Conservation (phyloP, 306 rosid genomes). For the Delonix regia region DNA sequence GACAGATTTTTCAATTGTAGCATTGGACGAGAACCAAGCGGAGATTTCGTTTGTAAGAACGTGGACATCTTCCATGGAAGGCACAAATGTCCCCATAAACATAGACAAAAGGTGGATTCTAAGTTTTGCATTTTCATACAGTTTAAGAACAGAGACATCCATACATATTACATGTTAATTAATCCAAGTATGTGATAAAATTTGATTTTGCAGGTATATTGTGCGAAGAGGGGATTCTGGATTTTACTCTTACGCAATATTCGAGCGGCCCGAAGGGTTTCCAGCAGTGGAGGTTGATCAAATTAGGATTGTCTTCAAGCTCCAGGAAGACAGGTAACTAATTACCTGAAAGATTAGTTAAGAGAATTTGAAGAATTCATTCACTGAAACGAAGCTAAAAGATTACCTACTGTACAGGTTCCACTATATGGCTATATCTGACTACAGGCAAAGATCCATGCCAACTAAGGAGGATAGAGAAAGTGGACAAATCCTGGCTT, state of each 20-base stretch:
- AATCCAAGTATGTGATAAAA: background rate
- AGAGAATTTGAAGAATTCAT: background rate
- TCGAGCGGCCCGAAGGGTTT: slow-evolving; percentile 63
- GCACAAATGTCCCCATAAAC: slow-evolving; percentile 51
- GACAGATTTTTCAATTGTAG: slow-evolving; percentile 43
- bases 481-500: slow-evolving; percentile 55
- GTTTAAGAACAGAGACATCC: background rate
- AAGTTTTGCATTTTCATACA: background rate
- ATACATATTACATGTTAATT: background rate
- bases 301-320: slow-evolving; percentile 67
- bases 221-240: slow-evolving; percentile 66
- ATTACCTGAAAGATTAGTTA: background rate
- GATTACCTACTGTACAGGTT: slow-evolving; percentile 46
- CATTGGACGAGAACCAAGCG: slow-evolving; percentile 40
- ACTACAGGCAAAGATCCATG: slow-evolving; percentile 64
- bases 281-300: slow-evolving; percentile 64
- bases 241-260: slow-evolving; percentile 65
- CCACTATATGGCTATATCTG: slow-evolving; percentile 68
- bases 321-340: slow-evolving; percentile 49
- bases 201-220: slow-evolving; percentile 55
- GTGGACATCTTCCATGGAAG: slow-evolving; percentile 53
- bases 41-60: slow-evolving; percentile 69
- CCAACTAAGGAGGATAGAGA: slow-evolving; percentile 64
- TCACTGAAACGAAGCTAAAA: background rate
- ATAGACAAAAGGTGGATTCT: slow-evolving; percentile 71